Conservation (phyloP, 345 rosid species). For the Isatis tinctoria region DNA sequence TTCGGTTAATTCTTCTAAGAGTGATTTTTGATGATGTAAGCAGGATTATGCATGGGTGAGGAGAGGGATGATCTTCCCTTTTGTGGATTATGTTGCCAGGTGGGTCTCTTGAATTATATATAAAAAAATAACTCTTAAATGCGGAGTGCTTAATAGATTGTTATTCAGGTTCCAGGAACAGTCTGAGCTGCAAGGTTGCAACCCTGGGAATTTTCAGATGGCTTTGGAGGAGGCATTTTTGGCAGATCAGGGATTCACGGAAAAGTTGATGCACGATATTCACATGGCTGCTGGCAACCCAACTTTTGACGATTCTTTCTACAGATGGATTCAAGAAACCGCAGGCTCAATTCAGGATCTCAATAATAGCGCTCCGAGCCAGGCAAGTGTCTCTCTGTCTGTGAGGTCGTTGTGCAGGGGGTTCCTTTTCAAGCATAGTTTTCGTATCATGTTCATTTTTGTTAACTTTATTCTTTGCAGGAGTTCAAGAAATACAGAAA, state of each 20-base stretch:
- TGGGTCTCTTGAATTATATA: conserved; percentile 15
- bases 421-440: neutral
- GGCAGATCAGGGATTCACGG: conserved; percentile 90
- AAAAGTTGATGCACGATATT: conserved; percentile 84
- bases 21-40: neutral
- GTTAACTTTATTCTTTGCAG: conserved; percentile 34
- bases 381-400: conserved; percentile 47
- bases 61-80: conserved; percentile 86
- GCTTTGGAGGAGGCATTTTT: conserved; percentile 91
- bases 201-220: conserved; percentile 54
- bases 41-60: conserved; percentile 94
- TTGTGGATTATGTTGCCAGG: conserved; percentile 75
- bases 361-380: conserved; percentile 38
- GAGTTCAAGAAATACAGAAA: conserved; percentile 40
- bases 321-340: conserved; percentile 67
- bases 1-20: neutral
- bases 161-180: conserved; percentile 77
- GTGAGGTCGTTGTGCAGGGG: neutral
- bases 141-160: conserved; percentile 3
- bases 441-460: neutral
- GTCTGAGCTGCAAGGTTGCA: conserved; percentile 54
- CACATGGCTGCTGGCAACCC: conserved; percentile 80
- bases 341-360: conserved; percentile 67
- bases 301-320: conserved; percentile 48
- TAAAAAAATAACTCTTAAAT: neutral